Conservation (phyloP, 495 filamentous ascomycete species). For the Penicillium herquei region DNA sequence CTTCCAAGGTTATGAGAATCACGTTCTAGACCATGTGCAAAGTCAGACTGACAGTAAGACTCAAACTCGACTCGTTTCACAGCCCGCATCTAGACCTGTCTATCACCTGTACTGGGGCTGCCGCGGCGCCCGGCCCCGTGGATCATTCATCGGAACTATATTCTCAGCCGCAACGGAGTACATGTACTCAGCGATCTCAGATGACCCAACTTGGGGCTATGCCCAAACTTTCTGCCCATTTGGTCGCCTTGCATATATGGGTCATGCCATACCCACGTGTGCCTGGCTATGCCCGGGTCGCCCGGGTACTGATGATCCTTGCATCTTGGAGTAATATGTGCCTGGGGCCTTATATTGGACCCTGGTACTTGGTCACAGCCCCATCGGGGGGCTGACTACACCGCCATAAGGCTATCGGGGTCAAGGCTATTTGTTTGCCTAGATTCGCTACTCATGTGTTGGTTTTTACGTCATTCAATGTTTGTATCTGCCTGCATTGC, state of each 20-base stretch:
- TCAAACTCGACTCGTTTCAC: background rate
- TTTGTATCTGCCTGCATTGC: no score
- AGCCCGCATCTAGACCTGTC: slow-evolving; percentile 8
- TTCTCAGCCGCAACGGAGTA: slow-evolving; percentile 16
- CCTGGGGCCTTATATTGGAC: no score
- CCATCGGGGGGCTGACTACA: no score
- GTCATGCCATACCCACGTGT: background rate
- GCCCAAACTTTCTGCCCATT: background rate
- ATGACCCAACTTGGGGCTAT: background rate
- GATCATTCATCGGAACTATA: slow-evolving; percentile 7
- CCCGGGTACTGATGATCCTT: background rate
- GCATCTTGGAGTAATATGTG: background rate
- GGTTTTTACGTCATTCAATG: no score
- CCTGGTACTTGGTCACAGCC: no score
- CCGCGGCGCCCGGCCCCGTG: background rate
- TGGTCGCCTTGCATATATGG: background rate
- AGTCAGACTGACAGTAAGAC: no score
- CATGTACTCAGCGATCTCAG: background rate
- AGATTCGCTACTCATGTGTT: no score
- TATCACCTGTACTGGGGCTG: background rate
- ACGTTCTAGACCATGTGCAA: no score
- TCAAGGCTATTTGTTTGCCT: no score
- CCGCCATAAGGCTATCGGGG: no score
- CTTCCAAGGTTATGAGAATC: no score
- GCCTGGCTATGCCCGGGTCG: background rate